phyloP scores from a whole-genome alignment of 2,329 filamentous ascomycete species.

The Aspergillus novoparasiticus region DNA sequence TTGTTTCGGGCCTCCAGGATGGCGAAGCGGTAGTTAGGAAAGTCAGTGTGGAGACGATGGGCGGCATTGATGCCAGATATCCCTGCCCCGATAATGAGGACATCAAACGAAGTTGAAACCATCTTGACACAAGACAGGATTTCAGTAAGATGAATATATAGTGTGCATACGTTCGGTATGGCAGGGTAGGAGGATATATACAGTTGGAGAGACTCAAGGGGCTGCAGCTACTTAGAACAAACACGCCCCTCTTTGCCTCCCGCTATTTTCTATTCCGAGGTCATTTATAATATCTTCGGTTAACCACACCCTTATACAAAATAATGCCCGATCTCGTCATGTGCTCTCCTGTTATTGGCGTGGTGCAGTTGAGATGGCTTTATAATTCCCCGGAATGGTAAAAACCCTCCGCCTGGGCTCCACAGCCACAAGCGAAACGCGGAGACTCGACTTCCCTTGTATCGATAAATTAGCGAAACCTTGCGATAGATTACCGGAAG shows the following conservation, averaged over 20 bases:
- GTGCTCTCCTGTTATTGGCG: not conserved
- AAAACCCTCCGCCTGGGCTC: not conserved
- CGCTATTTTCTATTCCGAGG: not conserved
- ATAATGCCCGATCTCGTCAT: not conserved
- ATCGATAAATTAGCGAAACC: too few relatives aligned
- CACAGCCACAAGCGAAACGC: not conserved
- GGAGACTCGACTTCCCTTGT: not conserved
- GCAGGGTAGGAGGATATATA: not conserved
- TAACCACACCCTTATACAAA: not conserved
- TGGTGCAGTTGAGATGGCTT: not conserved
- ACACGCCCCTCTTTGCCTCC: not conserved
- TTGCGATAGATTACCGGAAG: not conserved
- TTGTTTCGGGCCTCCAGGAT: constrained; percentile 67
- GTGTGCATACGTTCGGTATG: not conserved
- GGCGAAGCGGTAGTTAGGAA: constrained; percentile 60
- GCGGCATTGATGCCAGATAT: constrained; percentile 74
- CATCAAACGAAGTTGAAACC: constrained; percentile 41
- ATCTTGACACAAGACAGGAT: not conserved
- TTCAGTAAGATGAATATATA: not conserved
- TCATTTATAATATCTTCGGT: not conserved
- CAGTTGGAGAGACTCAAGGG: not conserved
- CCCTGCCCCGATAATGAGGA: constrained; percentile 70
- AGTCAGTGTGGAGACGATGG: constrained; percentile 64
- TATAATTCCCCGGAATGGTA: not conserved
- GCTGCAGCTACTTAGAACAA: not conserved